Evolutionary conservation across 345 rosid species (phyloP), one percentile per base, ranked within the genome.

Genomic region (Psidium guajava): DNA sequence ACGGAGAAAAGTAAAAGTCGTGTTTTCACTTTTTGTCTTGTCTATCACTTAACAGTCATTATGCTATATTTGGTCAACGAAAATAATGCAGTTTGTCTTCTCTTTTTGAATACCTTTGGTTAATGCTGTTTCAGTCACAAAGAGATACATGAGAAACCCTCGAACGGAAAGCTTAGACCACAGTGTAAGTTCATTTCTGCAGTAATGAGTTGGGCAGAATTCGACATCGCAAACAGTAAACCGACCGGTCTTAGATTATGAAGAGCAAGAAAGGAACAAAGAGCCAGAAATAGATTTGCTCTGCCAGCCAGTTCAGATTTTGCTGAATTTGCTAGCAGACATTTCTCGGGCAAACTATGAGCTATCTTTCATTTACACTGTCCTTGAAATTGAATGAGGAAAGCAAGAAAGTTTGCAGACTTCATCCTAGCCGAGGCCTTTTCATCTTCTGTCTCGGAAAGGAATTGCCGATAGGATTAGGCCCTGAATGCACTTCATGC

Each of bases 401-500:
- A 27, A 42, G 58, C 6, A 27, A 64, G 54, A 44, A 58, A 1
- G 27, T 64, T 84, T 32, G 12, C 74, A 28, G 80, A 32, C 85
- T 84, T 51, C 36, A 82, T 85, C 51, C 50, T 7, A 28, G 54
- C 28, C 16, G 22, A 82, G 57, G 69, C 2, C 59, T 83, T 85
- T 47, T 56, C 85, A 82, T 80, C 82, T 69, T 87, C 24, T 57
- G 85, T 84, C 12, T 84, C 4, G 90, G 90, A 75, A 77, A 25
- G 56, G 86, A 83, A 82, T 89, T 89, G 54, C 90, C 83, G 8
- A 87, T 85, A 12, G 89, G 90, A 86, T 89, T 89, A 3, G 89
- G 85, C 77, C 90, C 90, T 82, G 90, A 89, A 84, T 89, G 89
- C 5, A 89, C 90, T 89, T 89, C 89, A 84, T 89, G 90, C 86